These are phyloP conservation scores for Aspergillus cristatus DNA, from an alignment of 495 filamentous ascomycete genomes.

Conservation along the genomic window DNA sequence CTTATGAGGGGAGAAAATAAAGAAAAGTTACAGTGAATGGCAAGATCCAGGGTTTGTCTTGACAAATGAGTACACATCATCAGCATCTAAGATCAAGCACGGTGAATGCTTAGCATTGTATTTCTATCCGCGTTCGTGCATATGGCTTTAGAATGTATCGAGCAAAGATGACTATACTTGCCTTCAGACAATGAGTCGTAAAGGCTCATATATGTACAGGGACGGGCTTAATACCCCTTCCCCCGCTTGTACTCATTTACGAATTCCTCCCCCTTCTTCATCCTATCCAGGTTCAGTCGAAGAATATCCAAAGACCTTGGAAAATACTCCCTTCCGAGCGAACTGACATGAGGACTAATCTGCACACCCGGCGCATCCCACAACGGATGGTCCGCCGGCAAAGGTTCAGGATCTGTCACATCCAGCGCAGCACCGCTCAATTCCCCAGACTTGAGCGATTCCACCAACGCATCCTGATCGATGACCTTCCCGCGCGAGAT, in stretches of 20 bases:
- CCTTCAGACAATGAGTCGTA: too few species aligned
- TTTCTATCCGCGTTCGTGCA: too few species aligned
- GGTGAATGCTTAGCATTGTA: too few species aligned
- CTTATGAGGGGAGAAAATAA: too few species aligned
- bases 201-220: too few species aligned
- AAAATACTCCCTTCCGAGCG: slow-evolving; percentile 47
- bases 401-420: slow-evolving; percentile 76
- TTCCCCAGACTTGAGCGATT: slow-evolving; percentile 31
- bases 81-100: too few species aligned
- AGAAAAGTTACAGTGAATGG: too few species aligned
- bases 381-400: slow-evolving; percentile 59
- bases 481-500: slow-evolving; percentile 67
- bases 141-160: too few species aligned
- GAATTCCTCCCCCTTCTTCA: slow-evolving; percentile 50
- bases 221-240: slow-evolving; percentile 32
- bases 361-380: slow-evolving; percentile 67
- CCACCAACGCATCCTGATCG: slow-evolving; percentile 58
- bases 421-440: slow-evolving; percentile 72
- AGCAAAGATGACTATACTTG: too few species aligned
- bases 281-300: slow-evolving; percentile 48
- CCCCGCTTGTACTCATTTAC: slow-evolving; percentile 59
- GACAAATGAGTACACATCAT: too few species aligned
- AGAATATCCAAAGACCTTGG: slow-evolving; percentile 52
- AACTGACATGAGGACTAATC: slow-evolving; percentile 75
- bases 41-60: too few species aligned